phyloP scores from a whole-genome alignment of 78 protist genomes.

The Mastigamoeba balamuthi region DNA sequence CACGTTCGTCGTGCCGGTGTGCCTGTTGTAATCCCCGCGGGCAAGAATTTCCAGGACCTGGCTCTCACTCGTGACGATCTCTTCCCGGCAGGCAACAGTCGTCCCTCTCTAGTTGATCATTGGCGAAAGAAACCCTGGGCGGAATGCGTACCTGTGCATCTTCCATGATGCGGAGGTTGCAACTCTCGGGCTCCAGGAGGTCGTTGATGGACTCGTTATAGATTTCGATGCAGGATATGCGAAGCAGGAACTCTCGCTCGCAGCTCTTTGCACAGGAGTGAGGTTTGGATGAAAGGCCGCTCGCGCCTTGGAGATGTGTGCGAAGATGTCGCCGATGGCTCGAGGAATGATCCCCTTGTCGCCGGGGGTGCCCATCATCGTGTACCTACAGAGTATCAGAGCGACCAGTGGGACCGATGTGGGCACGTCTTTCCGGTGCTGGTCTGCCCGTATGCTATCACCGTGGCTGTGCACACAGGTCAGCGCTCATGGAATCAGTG shows the following conservation, averaged over 20 bases:
- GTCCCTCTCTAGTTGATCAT: not conserved
- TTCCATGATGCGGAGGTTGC: slow-evolving; percentile 37
- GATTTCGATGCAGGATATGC: slow-evolving; percentile 66
- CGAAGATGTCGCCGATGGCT: slow-evolving; percentile 43
- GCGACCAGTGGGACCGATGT: no score
- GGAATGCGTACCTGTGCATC: not conserved
- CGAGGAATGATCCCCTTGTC: slow-evolving; percentile 56
- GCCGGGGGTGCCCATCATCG: slow-evolving; percentile 49
- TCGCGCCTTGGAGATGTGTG: not conserved
- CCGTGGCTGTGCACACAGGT: slow-evolving; percentile 6
- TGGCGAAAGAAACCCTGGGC: not conserved
- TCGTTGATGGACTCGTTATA: slow-evolving; percentile 67
- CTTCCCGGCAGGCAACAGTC: slow-evolving; percentile 34
- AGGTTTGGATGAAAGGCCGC: not conserved
- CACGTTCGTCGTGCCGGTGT: slow-evolving; percentile 64
- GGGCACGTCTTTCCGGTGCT: slow-evolving; percentile 75
- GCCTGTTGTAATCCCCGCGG: slow-evolving; percentile 23
- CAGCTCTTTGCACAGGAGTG: not conserved
- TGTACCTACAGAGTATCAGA: no score
- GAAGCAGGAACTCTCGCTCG: slow-evolving; percentile 39
- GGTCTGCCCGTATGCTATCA: slow-evolving; percentile 51
- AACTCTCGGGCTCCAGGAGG: slow-evolving; percentile 10
- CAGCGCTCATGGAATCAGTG: not conserved
- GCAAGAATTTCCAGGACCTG: not conserved
- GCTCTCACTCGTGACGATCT: slow-evolving; percentile 29